Evolutionary conservation across 768 basidiomycete genomes (phyloP), one percentile per base, ranked within the genome.

Genomic region (Collybia sp.): DNA sequence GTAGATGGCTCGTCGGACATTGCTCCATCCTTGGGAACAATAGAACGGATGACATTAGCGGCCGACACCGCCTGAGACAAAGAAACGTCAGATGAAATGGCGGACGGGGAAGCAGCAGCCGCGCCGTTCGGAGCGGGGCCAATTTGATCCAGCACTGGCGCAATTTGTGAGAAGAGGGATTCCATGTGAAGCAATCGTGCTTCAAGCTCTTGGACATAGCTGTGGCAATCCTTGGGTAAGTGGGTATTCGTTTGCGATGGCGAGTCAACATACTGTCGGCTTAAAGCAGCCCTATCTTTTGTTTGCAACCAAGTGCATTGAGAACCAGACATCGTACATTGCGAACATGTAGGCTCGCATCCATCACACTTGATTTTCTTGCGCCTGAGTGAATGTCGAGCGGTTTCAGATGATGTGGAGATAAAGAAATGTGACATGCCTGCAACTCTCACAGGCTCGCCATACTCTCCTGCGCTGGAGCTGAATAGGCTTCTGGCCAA

Each of bases 351-450:
- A 11, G 90, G 90, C 60, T 93, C 90, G 56, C 72, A 78, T 53
- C 90, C 90, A 68, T 93, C 90, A 65, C 90, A 93, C 63, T 93
- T 93, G 62, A 93, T 91, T 76, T 93, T 93, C 79, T 92, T 92
- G 53, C 88, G 82, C 51, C 90, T 90, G 62, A 30, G n/a, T 12
- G 12, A 43, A 47, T 34, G 54, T 45, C 53, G 51, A 47, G 45
- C 45, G 43, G 53, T 45, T 45, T 47, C 46, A 44, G 40, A 48
- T 41, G 51, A 42, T 35, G 40, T 36, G 54, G 60, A 63, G 30
- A 43, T n/a, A 45, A 51, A 53, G 51, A 51, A 36, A 49, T 32
- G 13, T 44, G 41, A 71, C 79, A 40, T 51, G 84, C 89, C 89
- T 82, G 73, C 90, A 93, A 57, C 83, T 82, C 71, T 92, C 90